phyloP scores from a whole-genome alignment of 768 basidiomycete genomes.

The Tylopilus sp. region DNA sequence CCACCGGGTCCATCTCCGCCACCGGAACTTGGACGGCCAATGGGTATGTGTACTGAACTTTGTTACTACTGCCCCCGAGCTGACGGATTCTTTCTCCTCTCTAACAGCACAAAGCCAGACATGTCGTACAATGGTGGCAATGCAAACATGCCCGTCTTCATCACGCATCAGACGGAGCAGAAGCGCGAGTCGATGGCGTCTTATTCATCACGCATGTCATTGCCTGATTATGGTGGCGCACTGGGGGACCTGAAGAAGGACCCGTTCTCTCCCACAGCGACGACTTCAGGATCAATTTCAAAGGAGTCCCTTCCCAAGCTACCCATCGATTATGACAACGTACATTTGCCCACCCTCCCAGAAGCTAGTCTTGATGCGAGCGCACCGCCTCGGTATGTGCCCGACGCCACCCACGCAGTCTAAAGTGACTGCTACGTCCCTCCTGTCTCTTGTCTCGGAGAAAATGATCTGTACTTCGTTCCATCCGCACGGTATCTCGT shows the following conservation, averaged over 20 bases:
- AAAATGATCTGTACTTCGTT: neutral
- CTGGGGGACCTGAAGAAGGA: slow-evolving; percentile 25
- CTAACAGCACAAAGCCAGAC: slow-evolving; percentile 22
- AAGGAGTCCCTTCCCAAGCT: slow-evolving; percentile 26
- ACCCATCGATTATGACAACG: slow-evolving; percentile 16
- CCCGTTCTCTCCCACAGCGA: slow-evolving; percentile 21
- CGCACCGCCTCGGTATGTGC: slow-evolving; percentile 23
- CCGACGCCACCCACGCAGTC: slow-evolving; percentile 19
- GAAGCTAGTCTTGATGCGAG: slow-evolving; percentile 12
- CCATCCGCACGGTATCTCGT: neutral
- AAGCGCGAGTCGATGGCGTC: slow-evolving; percentile 50
- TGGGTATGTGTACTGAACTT: slow-evolving; percentile 22
- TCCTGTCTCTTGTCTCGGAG: neutral
- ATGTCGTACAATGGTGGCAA: slow-evolving; percentile 20
- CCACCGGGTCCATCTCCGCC: slow-evolving; percentile 24
- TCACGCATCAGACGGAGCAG: slow-evolving; percentile 42
- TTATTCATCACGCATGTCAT: slow-evolving; percentile 41
- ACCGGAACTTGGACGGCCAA: slow-evolving; percentile 22
- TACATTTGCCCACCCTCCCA: slow-evolving; percentile 20
- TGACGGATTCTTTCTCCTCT: neutral
- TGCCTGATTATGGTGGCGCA: slow-evolving; percentile 39
- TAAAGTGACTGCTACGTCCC: neutral
- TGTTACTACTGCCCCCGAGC: neutral
- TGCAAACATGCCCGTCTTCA: slow-evolving; percentile 40
- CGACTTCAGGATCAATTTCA: slow-evolving; percentile 21